Base-by-base conservation (phyloP, 2,329 filamentous ascomycete genomes). In the Drechslerella dactyloides region DNA sequence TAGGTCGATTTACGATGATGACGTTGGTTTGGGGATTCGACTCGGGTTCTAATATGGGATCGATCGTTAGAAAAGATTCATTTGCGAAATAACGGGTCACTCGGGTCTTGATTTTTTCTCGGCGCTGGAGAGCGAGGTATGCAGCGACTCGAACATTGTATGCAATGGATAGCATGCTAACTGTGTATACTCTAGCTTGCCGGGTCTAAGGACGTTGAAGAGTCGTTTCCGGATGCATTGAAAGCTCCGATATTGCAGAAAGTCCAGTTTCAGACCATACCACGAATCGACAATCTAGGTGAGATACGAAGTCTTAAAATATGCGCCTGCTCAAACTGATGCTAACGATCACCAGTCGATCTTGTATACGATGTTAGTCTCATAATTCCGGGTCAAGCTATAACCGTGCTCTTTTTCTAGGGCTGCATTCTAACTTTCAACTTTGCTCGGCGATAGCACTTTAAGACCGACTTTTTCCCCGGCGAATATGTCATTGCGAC, bases 31-130 rank as follows among this genome's bases (percentile, higher is more conserved):
- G 33, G 56, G 4, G 37, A 17, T 1, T 15, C n/a, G 70, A n/a
- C 70, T 37, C 44, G 17, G 24, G 44, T 23, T 76, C 55, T 54
- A 48, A 72, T 50, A n/a, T n/a, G n/a, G 15, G 2, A n/a, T 19
- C 51, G 10, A 7, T 19, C 13, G 10, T 15, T 76, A 93, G 88
- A 90, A 88, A 78, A 87, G 89, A 62, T 99, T 97, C 80, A 96
- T 96, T 73, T 96, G 96, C 80, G 90, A 96, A 79, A 96, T 97
- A 75, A 96, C 92, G 11, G 94, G 94, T 60, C 93, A 96, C 79
- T 96, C 92, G 30, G 89, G 89, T 59, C 83, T 97, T 75, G 93
- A 87, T 2, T 99, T 96, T 80, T 97, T 97, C 78, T 91, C 96
- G 75, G 94, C 94, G 24, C 85, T 93, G 30, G 87, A 90, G 80